Base-by-base conservation (phyloP, 768 basidiomycete genomes). In the Lactarius hengduanensis region DNA sequence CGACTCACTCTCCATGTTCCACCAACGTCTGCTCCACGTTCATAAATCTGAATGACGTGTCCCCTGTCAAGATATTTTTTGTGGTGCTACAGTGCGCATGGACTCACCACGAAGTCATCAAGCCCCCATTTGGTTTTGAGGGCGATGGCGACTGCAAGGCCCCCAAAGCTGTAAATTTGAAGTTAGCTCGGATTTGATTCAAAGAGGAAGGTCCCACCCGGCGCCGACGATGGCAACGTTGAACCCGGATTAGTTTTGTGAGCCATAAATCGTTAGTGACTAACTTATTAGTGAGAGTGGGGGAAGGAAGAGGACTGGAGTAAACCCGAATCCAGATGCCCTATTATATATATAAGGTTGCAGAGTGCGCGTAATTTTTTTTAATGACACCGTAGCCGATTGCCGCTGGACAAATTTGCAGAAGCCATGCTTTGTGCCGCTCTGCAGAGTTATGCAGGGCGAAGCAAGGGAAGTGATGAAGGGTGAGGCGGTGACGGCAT, bases 41-140 rank as follows among this genome's bases (percentile, higher is more conserved):
- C 77, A 45, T 75, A 75, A 6, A 77, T 75, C 77, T 78, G 41
- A 2, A 38, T 16, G 16, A 47, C 4, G 45, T 4, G 40, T 55
- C 41, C 11, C 10, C 13, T 65, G 47, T 8, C 45, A 43, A 43
- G 4, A 54, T 1, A 36, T 7, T 38, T 26, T 26, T 10, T 11
- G 20, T 4, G 8, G 8, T 13, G 13, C 0, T 5, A 9, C 15
- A 15, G 45, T n/a, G 41, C 9, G 32, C 16, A 4, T 54, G 38
- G 26, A 69, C 76, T 38, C 58, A 77, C 77, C n/a, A 71, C 71
- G 61, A 77, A 76, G 59, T 76, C 69, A 3, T 66, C 32, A 34
- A 72, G 74, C 2, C 72, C 72, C 22, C 75, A 71, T 61, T 78
- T 68, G 18, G 67, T 68, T 67, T 75, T 76, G 55, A 78, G 68